phyloP scores from a whole-genome alignment of 192 early-diverging fungal species.

The Neocallimastix lanati region DNA sequence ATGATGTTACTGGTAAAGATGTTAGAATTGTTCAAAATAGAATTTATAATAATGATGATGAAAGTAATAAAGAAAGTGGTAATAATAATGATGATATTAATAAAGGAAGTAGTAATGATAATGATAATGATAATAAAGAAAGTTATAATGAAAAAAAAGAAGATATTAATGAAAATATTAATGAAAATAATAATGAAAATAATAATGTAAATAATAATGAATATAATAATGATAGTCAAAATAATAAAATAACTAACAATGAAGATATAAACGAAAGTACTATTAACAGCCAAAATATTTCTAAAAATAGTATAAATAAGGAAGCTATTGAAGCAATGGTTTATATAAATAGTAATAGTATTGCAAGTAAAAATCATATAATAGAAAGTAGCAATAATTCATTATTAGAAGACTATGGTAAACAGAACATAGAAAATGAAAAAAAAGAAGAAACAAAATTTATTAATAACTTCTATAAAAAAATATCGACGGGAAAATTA shows the following conservation, averaged over 20 bases:
- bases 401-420: background rate
- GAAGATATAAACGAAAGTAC: no score
- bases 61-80: background rate
- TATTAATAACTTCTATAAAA: background rate
- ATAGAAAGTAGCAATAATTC: no score
- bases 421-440: background rate
- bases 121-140: no score
- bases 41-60: background rate
- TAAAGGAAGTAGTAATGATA: no score
- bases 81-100: background rate
- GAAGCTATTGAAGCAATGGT: background rate
- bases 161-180: no score
- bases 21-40: background rate
- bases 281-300: background rate
- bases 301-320: background rate
- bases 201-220: no score
- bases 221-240: no score
- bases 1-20: background rate
- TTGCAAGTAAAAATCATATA: background rate
- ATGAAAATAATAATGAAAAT: no score
- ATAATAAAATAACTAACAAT: no score
- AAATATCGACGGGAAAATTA: background rate
- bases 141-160: no score
- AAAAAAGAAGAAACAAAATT: background rate
- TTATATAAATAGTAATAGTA: background rate